Percentiles rank a stretch among this genome's conserved stretches.
Evolutionary conservation across 1,284 basidiomycete species (phyloP).

Genomic region (Pseudozyma hubeiensis): DNA sequence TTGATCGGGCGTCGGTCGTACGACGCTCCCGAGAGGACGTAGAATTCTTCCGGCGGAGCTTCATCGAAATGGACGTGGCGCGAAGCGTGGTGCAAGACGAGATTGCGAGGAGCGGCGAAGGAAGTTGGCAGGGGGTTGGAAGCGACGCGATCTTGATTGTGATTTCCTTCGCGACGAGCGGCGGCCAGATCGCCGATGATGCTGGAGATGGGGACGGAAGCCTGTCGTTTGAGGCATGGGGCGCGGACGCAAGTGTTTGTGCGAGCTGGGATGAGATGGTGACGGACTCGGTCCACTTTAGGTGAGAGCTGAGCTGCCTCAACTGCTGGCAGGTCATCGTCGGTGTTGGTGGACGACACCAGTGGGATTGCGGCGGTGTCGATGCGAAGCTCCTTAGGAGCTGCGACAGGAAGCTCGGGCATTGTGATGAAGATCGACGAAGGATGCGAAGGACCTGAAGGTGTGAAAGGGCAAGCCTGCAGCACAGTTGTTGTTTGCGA

Average conservation of each 20-base stretch:
- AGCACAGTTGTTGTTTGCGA: too few relatives aligned
- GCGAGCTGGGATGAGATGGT: conserved; percentile 49
- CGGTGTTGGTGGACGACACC: conserved; percentile 11
- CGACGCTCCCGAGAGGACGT: conserved; percentile 42
- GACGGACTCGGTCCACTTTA: conserved; percentile 38
- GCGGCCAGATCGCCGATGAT: conserved; percentile 21
- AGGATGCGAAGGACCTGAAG: background rate
- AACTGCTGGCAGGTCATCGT: conserved; percentile 27
- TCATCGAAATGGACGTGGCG: conserved; percentile 56
- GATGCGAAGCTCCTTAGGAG: conserved; percentile 35
- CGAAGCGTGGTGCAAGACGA: conserved; percentile 12
- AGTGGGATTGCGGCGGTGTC: conserved; percentile 8
- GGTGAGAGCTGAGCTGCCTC: conserved; percentile 44
- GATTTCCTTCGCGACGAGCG: conserved; percentile 14
- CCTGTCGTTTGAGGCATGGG: conserved; percentile 50
- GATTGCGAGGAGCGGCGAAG: conserved; percentile 33
- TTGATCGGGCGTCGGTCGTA: conserved; percentile 62
- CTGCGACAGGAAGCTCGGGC: conserved; percentile 2
- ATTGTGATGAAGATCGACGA: conserved; percentile 1
- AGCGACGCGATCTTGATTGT: conserved; percentile 28
- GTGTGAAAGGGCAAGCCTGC: too few relatives aligned
- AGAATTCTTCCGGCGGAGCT: conserved; percentile 53
- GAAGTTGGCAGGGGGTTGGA: conserved; percentile 33
- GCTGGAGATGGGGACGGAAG: conserved; percentile 25
- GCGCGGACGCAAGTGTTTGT: conserved; percentile 48